Percentiles rank a stretch among this genome's conserved stretches.
Evolutionary conservation across 2,329 filamentous ascomycete species (phyloP).

Genomic region (Nothomitra cinnamomea): DNA sequence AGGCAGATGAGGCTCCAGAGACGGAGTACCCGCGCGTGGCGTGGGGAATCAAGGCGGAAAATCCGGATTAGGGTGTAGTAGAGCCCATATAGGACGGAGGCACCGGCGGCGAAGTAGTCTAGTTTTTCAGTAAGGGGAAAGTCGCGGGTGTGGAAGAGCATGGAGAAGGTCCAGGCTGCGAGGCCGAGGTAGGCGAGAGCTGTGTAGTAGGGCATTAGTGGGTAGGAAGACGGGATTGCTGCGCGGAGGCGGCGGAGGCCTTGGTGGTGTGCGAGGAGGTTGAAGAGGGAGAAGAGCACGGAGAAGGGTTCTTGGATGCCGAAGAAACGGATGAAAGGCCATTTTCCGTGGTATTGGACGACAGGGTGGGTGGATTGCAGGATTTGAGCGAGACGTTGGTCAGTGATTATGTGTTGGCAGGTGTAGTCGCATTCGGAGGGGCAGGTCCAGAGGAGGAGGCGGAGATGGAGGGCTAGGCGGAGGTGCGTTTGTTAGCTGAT

Average conservation of each 20-base stretch:
- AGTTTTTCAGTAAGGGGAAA: conserved; percentile 75
- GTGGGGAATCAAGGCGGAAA: conserved; percentile 54
- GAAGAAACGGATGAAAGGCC: conserved; percentile 81
- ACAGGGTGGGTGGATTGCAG: conserved; percentile 42
- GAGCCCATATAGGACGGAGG: conserved; percentile 75
- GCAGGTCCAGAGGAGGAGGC: conserved; percentile 83
- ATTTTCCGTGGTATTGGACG: conserved; percentile 95
- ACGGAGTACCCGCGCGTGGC: conserved; percentile 39
- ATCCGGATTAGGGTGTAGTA: conserved; percentile 73
- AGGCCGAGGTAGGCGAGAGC: conserved; percentile 66
- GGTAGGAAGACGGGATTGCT: conserved; percentile 53
- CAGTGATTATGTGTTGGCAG: conserved; percentile 85
- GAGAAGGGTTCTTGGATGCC: conserved; percentile 92
- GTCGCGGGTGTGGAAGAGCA: conserved; percentile 85
- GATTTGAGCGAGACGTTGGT: conserved; percentile 45
- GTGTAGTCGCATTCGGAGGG: conserved; percentile 92
- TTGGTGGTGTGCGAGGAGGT: conserved; percentile 68
- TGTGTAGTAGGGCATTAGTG: conserved; percentile 66
- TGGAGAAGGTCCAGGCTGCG: conserved; percentile 71
- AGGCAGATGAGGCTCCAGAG: conserved; percentile 62
- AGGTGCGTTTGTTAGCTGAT: neutral
- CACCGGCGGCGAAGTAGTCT: conserved; percentile 91
- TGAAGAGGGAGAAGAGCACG: conserved; percentile 83
- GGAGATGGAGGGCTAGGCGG: conserved; percentile 56
- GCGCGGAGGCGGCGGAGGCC: conserved; percentile 57